Conservation (phyloP, 495 filamentous ascomycete species). For the Choiromyces venosus region DNA sequence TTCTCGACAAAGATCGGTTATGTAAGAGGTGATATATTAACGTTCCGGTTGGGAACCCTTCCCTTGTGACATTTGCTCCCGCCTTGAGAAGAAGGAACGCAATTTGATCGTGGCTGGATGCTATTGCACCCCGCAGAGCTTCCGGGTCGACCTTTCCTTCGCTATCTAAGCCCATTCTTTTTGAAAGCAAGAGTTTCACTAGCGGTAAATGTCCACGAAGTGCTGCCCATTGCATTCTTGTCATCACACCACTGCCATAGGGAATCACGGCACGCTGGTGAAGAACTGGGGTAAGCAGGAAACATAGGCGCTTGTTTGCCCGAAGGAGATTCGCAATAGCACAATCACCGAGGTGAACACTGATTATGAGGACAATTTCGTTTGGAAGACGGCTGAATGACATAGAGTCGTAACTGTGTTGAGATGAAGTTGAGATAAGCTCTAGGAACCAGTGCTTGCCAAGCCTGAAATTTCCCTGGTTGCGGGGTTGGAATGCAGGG, state of each 20-base stretch:
- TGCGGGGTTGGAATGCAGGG: neutral
- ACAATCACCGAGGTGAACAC: neutral
- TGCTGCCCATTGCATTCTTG: neutral
- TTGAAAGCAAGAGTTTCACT: neutral
- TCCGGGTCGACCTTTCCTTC: neutral
- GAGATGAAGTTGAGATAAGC: neutral
- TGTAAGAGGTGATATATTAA: neutral
- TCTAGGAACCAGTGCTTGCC: neutral
- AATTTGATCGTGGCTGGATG: neutral
- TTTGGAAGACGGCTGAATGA: neutral
- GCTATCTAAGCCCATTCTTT: neutral
- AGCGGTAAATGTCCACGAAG: neutral
- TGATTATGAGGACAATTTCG: conserved; percentile 1
- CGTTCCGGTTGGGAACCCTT: neutral
- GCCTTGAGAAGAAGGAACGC: neutral
- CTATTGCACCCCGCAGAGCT: neutral
- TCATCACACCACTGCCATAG: neutral
- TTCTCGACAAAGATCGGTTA: neutral
- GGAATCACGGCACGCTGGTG: neutral
- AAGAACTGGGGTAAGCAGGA: neutral
- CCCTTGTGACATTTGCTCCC: neutral
- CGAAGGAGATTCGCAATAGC: neutral
- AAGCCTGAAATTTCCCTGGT: neutral
- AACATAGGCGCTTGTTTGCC: neutral
- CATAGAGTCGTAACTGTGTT: neutral